These are phyloP conservation scores for Alternaria hordeiaustralica DNA, from an alignment of 2,329 filamentous ascomycete genomes.

Conservation along the genomic window DNA sequence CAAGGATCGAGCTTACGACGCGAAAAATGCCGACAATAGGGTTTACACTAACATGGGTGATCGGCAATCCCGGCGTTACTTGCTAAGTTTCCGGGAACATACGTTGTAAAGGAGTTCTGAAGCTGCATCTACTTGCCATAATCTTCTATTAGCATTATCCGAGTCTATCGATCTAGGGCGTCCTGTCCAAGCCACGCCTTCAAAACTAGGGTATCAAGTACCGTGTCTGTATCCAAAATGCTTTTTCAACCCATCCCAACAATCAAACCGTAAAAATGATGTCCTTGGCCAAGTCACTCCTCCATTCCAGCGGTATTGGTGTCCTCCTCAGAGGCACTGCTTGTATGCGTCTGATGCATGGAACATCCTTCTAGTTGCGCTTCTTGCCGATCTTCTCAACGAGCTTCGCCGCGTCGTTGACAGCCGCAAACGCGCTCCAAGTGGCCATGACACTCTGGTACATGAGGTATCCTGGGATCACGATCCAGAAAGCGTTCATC, in stretches of 20 bases:
- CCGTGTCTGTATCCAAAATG: neutral
- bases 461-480: conserved; percentile 58
- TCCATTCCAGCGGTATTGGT: neutral
- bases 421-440: conserved; percentile 43
- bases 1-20: conserved; percentile 2
- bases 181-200: neutral
- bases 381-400: conserved; percentile 39
- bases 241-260: neutral
- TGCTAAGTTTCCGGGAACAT: neutral
- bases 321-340: neutral
- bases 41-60: neutral
- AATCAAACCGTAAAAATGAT: neutral
- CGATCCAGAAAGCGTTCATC: conserved; percentile 72
- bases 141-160: conserved; percentile 7
- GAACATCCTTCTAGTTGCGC: conserved; percentile 31
- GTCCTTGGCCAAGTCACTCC: neutral
- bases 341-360: neutral
- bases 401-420: conserved; percentile 44
- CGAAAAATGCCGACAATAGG: neutral
- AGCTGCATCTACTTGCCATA: neutral
- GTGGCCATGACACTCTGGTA: conserved; percentile 43
- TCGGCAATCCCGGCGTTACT: neutral
- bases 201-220: conserved; percentile 9
- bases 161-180: neutral
- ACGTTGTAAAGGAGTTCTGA: neutral